These are phyloP conservation scores for Claviceps humidiphila DNA, from an alignment of 2,329 filamentous ascomycete genomes.

Conservation along the genomic window DNA sequence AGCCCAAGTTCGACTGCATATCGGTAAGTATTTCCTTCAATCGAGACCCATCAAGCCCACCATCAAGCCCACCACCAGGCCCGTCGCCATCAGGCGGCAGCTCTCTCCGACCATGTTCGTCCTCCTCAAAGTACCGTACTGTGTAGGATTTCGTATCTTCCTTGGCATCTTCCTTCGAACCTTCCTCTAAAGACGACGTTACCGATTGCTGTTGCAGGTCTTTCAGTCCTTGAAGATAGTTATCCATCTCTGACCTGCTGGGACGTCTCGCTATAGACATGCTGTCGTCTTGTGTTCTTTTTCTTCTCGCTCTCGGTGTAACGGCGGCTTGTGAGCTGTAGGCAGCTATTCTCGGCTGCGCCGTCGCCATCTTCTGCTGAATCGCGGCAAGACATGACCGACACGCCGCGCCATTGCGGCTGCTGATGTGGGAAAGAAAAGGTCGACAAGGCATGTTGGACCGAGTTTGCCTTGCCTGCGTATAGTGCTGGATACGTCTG, in stretches of 20 bases:
- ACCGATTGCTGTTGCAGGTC: slow-evolving; percentile 11
- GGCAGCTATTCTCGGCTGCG: slow-evolving; percentile 16
- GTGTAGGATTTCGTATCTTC: slow-evolving; percentile 14
- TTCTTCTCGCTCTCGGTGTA: slow-evolving; percentile 10
- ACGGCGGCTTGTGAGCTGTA: slow-evolving; percentile 20
- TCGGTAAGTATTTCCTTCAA: slow-evolving; percentile 23
- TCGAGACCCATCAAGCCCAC: slow-evolving; percentile 21
- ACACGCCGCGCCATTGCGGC: slow-evolving; percentile 23
- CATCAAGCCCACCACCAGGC: slow-evolving; percentile 28
- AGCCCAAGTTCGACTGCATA: slow-evolving; percentile 24
- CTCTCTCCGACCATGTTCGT: slow-evolving; percentile 22
- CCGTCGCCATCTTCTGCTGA: slow-evolving; percentile 13
- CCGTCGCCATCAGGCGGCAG: slow-evolving; percentile 24
- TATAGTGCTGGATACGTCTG: not conserved
- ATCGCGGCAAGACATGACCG: slow-evolving; percentile 23
- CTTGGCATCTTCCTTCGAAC: slow-evolving; percentile 7
- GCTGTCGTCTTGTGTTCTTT: slow-evolving; percentile 4
- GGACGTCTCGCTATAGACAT: slow-evolving; percentile 13
- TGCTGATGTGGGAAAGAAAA: slow-evolving; percentile 21
- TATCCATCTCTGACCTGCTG: slow-evolving; percentile 13
- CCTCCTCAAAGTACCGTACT: slow-evolving; percentile 37
- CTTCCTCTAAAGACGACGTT: not conserved
- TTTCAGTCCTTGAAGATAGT: slow-evolving; percentile 17
- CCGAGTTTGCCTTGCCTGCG: not conserved
- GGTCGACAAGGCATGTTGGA: slow-evolving; percentile 23